Percentiles rank a stretch among this genome's conserved stretches.
Conservation (phyloP, 371 early-diverging fungal genomes). For the Mucor plumbeus region DNA sequence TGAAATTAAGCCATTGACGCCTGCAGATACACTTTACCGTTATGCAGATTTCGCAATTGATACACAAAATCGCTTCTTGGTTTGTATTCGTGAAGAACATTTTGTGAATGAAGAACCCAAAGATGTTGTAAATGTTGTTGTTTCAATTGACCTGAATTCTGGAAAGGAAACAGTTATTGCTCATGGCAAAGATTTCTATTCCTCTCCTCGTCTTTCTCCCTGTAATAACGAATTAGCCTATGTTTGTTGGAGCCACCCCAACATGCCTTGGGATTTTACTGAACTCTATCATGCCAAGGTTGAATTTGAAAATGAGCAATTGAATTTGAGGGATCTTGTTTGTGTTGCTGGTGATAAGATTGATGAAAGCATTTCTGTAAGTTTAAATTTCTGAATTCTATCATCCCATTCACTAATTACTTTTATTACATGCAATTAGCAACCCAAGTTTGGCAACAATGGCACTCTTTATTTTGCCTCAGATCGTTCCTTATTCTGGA, state of each 20-base stretch:
- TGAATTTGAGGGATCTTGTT: constrained; percentile 27
- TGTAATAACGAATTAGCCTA: constrained; percentile 56
- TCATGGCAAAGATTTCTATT: constrained; percentile 70
- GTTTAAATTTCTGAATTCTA: background rate
- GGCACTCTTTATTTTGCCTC: constrained; percentile 67
- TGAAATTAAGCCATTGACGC: constrained; percentile 52
- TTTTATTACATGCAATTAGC: constrained; percentile 31
- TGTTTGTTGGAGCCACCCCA: constrained; percentile 74
- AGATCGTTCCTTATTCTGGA: constrained; percentile 78
- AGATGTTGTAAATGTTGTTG: constrained; percentile 65
- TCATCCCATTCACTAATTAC: background rate
- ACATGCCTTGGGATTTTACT: constrained; percentile 84
- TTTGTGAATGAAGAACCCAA: constrained; percentile 61
- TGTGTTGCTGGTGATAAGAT: constrained; percentile 53
- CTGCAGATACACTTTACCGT: constrained; percentile 47
- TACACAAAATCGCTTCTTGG: constrained; percentile 50
- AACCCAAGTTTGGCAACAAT: constrained; percentile 65
- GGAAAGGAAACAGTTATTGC: constrained; percentile 52
- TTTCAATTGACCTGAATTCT: constrained; percentile 52
- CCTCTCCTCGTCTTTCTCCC: constrained; percentile 59
- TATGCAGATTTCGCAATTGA: constrained; percentile 72
- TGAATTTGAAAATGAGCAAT: constrained; percentile 16
- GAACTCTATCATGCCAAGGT: constrained; percentile 55
- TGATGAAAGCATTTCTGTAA: constrained; percentile 60
- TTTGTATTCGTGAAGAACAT: constrained; percentile 74